Percentiles rank a stretch among this genome's conserved stretches.
Conservation (phyloP, 2,329 filamentous ascomycete species). For the Penicillium sclerotigenum region DNA sequence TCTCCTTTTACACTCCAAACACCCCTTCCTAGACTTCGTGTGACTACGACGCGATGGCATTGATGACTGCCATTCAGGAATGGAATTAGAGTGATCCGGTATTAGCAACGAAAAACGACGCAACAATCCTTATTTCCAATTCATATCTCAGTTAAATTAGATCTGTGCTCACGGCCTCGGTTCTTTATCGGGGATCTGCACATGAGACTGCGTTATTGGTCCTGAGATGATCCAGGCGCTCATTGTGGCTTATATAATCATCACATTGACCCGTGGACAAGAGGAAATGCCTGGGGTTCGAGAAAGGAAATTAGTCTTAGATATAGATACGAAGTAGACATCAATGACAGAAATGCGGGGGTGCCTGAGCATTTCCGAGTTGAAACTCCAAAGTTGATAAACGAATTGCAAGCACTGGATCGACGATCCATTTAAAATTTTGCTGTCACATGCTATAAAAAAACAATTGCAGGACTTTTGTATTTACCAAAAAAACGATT, state of each 20-base stretch:
- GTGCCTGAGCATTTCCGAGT: no score
- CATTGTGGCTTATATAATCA: not conserved
- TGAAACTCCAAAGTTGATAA: no score
- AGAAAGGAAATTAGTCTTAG: no score
- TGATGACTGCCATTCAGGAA: slow-evolving; percentile 7
- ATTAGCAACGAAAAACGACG: not conserved
- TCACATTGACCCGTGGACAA: not conserved
- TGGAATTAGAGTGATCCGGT: not conserved
- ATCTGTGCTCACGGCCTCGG: slow-evolving; percentile 4
- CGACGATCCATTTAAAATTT: no score
- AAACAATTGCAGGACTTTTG: no score
- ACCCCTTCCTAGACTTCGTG: slow-evolving; percentile 42
- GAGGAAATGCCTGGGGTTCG: no score
- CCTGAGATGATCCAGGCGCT: no score
- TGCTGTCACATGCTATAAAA: no score
- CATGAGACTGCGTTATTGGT: slow-evolving; percentile 3
- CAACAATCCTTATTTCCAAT: not conserved
- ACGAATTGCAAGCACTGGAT: no score
- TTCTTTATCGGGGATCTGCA: slow-evolving; percentile 2
- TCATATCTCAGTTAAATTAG: not conserved
- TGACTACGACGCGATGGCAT: slow-evolving; percentile 37
- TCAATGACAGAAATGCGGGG: no score
- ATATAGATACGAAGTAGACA: no score
- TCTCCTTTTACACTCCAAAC: slow-evolving; percentile 39
- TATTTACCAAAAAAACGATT: no score